phyloP scores from a whole-genome alignment of 2,329 filamentous ascomycete species.

The Aaosphaeria pasadenensis region DNA sequence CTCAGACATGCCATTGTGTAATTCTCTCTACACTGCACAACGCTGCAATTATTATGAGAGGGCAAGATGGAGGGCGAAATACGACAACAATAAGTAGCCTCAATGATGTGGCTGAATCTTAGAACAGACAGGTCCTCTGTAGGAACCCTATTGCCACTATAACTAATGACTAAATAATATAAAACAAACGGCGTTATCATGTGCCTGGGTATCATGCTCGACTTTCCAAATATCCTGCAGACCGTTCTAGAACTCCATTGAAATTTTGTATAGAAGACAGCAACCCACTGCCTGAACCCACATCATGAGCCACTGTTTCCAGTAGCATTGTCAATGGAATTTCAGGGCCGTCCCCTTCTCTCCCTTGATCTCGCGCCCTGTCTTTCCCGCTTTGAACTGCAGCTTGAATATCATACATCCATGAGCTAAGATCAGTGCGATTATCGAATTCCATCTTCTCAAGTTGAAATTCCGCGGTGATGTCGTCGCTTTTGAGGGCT shows the following conservation, averaged over 20 bases:
- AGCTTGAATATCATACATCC: slow-evolving; percentile 36
- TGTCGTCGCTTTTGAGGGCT: slow-evolving; percentile 49
- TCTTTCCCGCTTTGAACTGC: slow-evolving; percentile 33
- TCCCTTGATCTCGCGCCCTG: slow-evolving; percentile 23
- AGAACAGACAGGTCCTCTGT: too few species aligned
- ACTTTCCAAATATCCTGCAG: slow-evolving; percentile 35
- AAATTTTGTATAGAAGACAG: slow-evolving; percentile 27
- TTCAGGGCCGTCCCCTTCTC: slow-evolving; percentile 31
- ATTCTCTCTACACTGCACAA: too few species aligned
- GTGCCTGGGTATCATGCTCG: slow-evolving; percentile 11
- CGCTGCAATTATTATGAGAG: too few species aligned
- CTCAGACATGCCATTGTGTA: too few species aligned
- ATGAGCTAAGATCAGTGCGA: slow-evolving; percentile 23
- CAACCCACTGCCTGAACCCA: slow-evolving; percentile 25
- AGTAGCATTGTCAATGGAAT: slow-evolving; percentile 30
- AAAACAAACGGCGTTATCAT: too few species aligned
- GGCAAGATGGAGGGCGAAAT: too few species aligned
- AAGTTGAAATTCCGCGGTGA: slow-evolving; percentile 34
- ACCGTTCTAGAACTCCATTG: slow-evolving; percentile 31
- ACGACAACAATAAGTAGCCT: too few species aligned
- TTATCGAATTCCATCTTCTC: slow-evolving; percentile 22
- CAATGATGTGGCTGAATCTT: too few species aligned
- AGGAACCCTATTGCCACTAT: too few species aligned
- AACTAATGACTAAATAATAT: too few species aligned
- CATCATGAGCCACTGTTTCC: slow-evolving; percentile 22